Evolutionary conservation across 768 basidiomycete species (phyloP).

Genomic region (Tubosaeta brunneosetosa): DNA sequence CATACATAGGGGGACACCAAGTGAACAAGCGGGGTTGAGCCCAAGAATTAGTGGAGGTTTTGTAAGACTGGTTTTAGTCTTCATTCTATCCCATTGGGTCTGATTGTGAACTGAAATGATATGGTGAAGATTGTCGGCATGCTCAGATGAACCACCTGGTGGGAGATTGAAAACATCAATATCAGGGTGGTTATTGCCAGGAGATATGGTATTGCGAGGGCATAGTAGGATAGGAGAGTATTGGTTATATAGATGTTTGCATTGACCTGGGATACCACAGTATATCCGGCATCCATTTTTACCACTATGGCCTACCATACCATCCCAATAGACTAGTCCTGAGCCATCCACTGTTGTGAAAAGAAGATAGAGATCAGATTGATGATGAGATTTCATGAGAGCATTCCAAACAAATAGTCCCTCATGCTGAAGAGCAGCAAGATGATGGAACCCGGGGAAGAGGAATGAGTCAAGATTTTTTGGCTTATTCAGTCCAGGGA

Average conservation of each 20-base stretch:
- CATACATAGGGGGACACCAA: constrained; percentile 35
- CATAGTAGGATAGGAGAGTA: constrained; percentile 33
- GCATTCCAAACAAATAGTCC: background rate
- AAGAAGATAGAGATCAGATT: background rate
- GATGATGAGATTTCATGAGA: background rate
- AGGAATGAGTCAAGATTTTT: constrained; percentile 4
- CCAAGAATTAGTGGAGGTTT: constrained; percentile 37
- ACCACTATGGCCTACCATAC: constrained; percentile 33
- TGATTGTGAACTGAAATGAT: background rate
- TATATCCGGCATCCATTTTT: constrained; percentile 32
- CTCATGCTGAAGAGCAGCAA: background rate
- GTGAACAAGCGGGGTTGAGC: constrained; percentile 12
- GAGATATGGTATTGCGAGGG: constrained; percentile 25
- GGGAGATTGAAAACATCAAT: constrained; percentile 21
- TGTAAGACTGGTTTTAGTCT: constrained; percentile 32
- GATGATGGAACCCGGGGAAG: background rate
- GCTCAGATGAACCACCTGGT: constrained; percentile 1
- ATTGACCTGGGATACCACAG: constrained; percentile 28
- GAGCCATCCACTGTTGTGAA: constrained; percentile 27
- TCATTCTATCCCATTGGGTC: constrained; percentile 21
- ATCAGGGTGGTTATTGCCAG: constrained; percentile 29
- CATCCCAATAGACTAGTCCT: constrained; percentile 28
- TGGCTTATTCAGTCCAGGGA: background rate
- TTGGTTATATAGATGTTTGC: constrained; percentile 17
- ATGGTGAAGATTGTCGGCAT: background rate